phyloP scores from a whole-genome alignment of 192 early-diverging fungal genomes.

The Coemansia sp. region DNA sequence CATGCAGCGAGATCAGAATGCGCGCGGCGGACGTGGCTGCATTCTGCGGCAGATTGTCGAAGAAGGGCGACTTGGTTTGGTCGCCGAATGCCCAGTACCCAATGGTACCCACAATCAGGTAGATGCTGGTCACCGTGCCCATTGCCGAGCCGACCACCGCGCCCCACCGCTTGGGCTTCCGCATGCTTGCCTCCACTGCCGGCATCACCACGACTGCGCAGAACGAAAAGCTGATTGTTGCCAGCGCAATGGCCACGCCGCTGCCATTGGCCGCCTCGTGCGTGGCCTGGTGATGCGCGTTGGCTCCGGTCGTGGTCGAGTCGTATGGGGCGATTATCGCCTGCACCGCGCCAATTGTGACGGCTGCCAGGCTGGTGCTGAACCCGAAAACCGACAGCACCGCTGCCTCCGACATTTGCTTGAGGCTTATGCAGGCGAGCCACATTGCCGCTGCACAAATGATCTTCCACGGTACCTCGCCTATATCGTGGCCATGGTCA shows the following conservation, averaged over 20 bases:
- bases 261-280: slow-evolving; percentile 44
- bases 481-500: slow-evolving; percentile 39
- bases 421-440: slow-evolving; percentile 70
- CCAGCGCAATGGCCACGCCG: slow-evolving; percentile 67
- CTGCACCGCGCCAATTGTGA: slow-evolving; percentile 63
- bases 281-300: slow-evolving; percentile 32
- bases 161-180: slow-evolving; percentile 63
- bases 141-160: slow-evolving; percentile 62
- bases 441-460: slow-evolving; percentile 60
- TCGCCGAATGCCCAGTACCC: slow-evolving; percentile 76
- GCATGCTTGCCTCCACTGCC: slow-evolving; percentile 75
- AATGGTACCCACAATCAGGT: slow-evolving; percentile 65
- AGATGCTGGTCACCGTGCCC: slow-evolving; percentile 62
- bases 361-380: slow-evolving; percentile 66
- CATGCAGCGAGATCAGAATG: slow-evolving; percentile 73
- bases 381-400: slow-evolving; percentile 68
- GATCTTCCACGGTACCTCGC: slow-evolving; percentile 58
- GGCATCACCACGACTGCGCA: slow-evolving; percentile 78
- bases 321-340: slow-evolving; percentile 44
- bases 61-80: slow-evolving; percentile 60
- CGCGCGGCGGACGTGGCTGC: slow-evolving; percentile 59
- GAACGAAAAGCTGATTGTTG: slow-evolving; percentile 75
- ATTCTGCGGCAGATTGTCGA: slow-evolving; percentile 62
- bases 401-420: slow-evolving; percentile 76
- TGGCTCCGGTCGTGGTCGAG: neutral